Percentiles rank a stretch among this genome's conserved stretches.
Evolutionary conservation across 768 basidiomycete species (phyloP).

Genomic region (Auricularia sp.): DNA sequence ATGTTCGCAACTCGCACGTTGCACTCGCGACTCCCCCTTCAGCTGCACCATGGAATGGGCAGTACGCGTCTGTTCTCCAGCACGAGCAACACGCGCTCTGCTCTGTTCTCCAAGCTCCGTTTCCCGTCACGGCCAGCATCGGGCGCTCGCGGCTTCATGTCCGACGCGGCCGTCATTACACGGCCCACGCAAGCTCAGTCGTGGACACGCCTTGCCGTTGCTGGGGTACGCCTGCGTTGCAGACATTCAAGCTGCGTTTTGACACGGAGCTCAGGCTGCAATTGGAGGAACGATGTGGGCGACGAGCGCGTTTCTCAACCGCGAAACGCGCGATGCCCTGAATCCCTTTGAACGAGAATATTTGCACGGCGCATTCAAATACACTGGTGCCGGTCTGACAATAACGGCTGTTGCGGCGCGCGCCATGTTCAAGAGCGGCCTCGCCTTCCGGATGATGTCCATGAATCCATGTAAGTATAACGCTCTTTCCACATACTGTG

Average conservation of each 20-base stretch:
- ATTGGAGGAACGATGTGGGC: conserved; percentile 59
- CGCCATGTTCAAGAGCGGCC: conserved; percentile 59
- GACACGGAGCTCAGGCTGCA: not conserved
- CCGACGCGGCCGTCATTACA: not conserved
- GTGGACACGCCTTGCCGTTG: not conserved
- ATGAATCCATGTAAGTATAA: conserved; percentile 63
- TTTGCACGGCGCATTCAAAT: conserved; percentile 71
- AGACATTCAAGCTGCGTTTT: too few relatives aligned
- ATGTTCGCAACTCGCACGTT: too few relatives aligned
- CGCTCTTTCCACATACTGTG: not conserved
- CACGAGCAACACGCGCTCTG: not conserved
- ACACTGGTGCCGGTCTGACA: conserved; percentile 70
- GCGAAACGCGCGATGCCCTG: conserved; percentile 62
- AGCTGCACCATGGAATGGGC: too few relatives aligned
- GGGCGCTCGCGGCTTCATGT: not conserved
- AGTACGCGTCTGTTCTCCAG: too few relatives aligned
- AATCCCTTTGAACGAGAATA: conserved; percentile 53
- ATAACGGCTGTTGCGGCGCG: conserved; percentile 74
- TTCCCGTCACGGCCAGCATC: not conserved
- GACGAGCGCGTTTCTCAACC: conserved; percentile 58
- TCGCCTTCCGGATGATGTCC: conserved; percentile 65
- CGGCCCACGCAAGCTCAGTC: conserved; percentile 1
- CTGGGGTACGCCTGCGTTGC: too few relatives aligned
- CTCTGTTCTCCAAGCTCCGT: not conserved
- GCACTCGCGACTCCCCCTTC: too few relatives aligned